Evolutionary conservation across 1,139 yeast genomes (phyloP).

Genomic region (Kluyveromyces marxianus): DNA sequence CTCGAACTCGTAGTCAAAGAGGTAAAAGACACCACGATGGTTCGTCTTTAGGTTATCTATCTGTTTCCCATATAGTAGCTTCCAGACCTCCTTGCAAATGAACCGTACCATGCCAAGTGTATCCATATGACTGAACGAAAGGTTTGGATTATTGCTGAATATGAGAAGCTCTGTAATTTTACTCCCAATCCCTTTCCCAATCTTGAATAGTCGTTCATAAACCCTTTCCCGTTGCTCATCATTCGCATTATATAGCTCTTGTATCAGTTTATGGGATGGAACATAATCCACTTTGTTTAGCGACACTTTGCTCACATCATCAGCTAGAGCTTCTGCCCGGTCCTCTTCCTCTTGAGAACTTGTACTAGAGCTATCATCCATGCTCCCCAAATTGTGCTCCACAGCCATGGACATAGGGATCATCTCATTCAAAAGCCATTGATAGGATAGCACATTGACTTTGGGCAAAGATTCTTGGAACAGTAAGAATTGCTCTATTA

Average conservation of each 20-base stretch:
- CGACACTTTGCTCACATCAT: slow-evolving; percentile 13
- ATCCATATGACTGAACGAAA: slow-evolving; percentile 44
- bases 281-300: slow-evolving; percentile 8
- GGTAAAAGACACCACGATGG: slow-evolving; percentile 51
- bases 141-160: slow-evolving; percentile 44
- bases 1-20: slow-evolving; percentile 26
- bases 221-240: slow-evolving; percentile 43
- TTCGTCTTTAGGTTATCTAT: slow-evolving; percentile 89
- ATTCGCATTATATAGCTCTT: slow-evolving; percentile 15
- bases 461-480: slow-evolving; percentile 29
- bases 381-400: slow-evolving; percentile 13
- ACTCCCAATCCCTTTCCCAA: slow-evolving; percentile 70
- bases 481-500: slow-evolving; percentile 24
- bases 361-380: slow-evolving; percentile 4
- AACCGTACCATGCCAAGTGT: slow-evolving; percentile 81
- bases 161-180: slow-evolving; percentile 67
- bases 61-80: slow-evolving; percentile 67
- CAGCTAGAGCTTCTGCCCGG: slow-evolving; percentile 40
- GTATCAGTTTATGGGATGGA: slow-evolving; percentile 22
- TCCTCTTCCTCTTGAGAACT: slow-evolving; percentile 5
- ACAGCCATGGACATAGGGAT: slow-evolving; percentile 55
- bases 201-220: slow-evolving; percentile 51
- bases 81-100: slow-evolving; percentile 90
- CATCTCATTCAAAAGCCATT: slow-evolving; percentile 60
- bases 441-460: slow-evolving; percentile 21